A percentile compares a stretch with the other conserved stretches of the same genome.
phyloP scores from a whole-genome alignment of 116 monocot genomes.

The Dioscorea cayenensis region DNA sequence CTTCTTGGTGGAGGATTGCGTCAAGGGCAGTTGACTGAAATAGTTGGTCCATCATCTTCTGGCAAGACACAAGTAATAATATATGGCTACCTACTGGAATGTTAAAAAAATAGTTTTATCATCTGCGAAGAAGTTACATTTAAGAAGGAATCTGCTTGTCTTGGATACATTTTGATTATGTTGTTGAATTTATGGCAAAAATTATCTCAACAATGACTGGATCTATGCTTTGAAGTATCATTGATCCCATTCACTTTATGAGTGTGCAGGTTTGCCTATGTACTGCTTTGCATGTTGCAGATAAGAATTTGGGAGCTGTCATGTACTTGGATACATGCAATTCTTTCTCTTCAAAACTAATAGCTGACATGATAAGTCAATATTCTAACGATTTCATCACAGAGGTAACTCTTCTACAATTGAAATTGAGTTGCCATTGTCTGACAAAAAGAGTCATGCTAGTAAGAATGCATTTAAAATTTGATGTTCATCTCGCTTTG shows the following conservation, averaged over 20 bases:
- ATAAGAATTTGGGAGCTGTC: conserved; percentile 34
- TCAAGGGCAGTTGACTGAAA: conserved; percentile 70
- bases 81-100: neutral
- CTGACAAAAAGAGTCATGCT: neutral
- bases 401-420: conserved; percentile 26
- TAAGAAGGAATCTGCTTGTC: neutral
- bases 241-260: neutral
- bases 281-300: conserved; percentile 50
- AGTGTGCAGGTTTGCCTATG: conserved; percentile 58
- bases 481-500: neutral
- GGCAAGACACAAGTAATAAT: conserved; percentile 87
- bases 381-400: conserved; percentile 7
- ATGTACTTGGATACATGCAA: conserved; percentile 85
- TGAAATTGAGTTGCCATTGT: neutral
- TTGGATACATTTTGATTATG: too few relatives aligned
- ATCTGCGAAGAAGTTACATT: neutral
- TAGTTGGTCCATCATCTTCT: conserved; percentile 78
- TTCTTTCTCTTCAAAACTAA: conserved; percentile 66
- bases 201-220: neutral
- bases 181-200: too few relatives aligned
- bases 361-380: conserved; percentile 34
- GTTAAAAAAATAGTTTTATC: neutral
- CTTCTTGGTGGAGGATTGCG: conserved; percentile 82
- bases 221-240: neutral
- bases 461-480: neutral